phyloP scores from a whole-genome alignment of 2,329 filamentous ascomycete species.

The Pyrenochaeta sp. region DNA sequence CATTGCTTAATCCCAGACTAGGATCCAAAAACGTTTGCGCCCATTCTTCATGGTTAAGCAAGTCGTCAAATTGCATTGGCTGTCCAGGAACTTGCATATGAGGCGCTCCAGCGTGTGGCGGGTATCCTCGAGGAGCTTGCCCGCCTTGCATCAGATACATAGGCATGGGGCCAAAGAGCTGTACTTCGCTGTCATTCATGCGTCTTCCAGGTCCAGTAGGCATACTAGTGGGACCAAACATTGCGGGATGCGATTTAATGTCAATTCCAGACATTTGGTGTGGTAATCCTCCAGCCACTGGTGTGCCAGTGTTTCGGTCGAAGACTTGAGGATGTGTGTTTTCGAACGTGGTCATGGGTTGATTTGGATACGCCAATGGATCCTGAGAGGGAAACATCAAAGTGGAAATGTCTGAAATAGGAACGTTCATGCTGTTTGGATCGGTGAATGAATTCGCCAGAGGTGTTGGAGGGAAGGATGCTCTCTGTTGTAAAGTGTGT shows the following conservation, averaged over 20 bases:
- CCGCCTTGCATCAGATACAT: constrained; percentile 70
- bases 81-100: constrained; percentile 29
- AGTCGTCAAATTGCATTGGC: constrained; percentile 46
- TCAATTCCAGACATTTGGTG: constrained; percentile 34
- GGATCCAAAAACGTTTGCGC: constrained; percentile 48
- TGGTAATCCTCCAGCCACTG: constrained; percentile 24
- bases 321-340: constrained; percentile 48
- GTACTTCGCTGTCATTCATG: constrained; percentile 71
- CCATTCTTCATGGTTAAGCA: constrained; percentile 51
- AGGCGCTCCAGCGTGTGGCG: constrained; percentile 30
- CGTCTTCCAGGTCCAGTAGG: constrained; percentile 20
- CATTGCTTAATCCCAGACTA: constrained; percentile 35
- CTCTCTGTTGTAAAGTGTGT: constrained; percentile 33
- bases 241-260: constrained; percentile 33
- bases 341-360: constrained; percentile 69
- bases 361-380: constrained; percentile 80
- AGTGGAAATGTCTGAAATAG: constrained; percentile 73
- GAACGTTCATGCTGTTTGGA: constrained; percentile 48
- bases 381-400: constrained; percentile 84
- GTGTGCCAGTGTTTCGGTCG: constrained; percentile 30
- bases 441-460: constrained; percentile 40
- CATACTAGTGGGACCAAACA: constrained; percentile 31
- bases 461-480: constrained; percentile 39
- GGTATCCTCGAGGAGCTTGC: constrained; percentile 33
- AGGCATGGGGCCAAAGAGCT: constrained; percentile 74